Evolutionary conservation across 805 yeast genomes (phyloP).

Genomic region (Lachancea waltii): DNA sequence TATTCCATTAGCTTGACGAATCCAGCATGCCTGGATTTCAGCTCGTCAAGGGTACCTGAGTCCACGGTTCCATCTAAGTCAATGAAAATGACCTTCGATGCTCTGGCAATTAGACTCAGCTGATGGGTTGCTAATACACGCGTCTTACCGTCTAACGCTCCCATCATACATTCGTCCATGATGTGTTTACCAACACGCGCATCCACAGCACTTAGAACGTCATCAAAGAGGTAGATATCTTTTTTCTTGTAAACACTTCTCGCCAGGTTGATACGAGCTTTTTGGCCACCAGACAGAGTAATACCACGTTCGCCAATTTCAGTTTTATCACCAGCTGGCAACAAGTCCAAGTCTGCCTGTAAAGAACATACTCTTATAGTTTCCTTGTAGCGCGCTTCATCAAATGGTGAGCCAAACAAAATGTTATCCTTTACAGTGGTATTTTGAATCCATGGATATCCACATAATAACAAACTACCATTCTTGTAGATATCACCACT

Average conservation of each 20-base stretch:
- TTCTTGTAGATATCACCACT: constrained; percentile 43
- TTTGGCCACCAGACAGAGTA: constrained; percentile 72
- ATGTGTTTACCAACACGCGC: constrained; percentile 69
- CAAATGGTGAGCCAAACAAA: constrained; percentile 46
- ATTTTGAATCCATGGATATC: constrained; percentile 65
- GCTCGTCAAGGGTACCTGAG: constrained; percentile 54
- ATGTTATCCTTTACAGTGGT: constrained; percentile 64
- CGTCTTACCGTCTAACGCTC: constrained; percentile 46
- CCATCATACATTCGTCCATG: constrained; percentile 51
- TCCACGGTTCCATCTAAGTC: constrained; percentile 56
- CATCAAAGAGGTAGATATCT: constrained; percentile 59
- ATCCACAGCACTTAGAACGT: constrained; percentile 69
- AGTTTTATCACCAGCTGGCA: constrained; percentile 63
- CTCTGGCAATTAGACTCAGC: constrained; percentile 52
- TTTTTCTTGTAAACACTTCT: constrained; percentile 58
- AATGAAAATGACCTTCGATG: constrained; percentile 58
- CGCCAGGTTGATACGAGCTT: constrained; percentile 63
- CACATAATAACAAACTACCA: constrained; percentile 43
- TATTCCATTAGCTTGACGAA: constrained; percentile 49
- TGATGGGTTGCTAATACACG: constrained; percentile 73
- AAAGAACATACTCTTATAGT: constrained; percentile 58
- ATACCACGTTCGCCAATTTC: constrained; percentile 73
- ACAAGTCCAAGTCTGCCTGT: constrained; percentile 46
- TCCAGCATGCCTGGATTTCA: constrained; percentile 38
- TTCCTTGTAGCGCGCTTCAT: constrained; percentile 42